Conservation (phyloP, 176 grass and related monocot species). For the Areca catechu region DNA sequence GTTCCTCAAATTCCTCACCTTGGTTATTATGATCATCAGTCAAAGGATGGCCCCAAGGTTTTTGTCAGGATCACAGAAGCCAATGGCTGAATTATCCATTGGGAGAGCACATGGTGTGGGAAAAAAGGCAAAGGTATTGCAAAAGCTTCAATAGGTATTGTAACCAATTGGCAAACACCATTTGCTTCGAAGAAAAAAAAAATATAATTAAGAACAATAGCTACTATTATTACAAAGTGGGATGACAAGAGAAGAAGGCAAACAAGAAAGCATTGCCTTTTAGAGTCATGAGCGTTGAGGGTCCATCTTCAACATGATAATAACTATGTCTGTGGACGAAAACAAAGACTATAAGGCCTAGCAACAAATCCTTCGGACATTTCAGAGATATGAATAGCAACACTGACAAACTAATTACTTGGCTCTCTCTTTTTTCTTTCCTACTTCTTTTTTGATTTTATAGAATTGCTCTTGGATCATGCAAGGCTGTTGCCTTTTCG, state of each 20-base stretch:
- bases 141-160: background rate
- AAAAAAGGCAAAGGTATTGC: too few relatives aligned
- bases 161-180: background rate
- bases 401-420: too few relatives aligned
- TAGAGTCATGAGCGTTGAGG: background rate
- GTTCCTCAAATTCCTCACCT: conserved; percentile 1
- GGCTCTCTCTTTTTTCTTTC: too few relatives aligned
- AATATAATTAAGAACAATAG: background rate
- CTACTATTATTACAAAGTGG: background rate
- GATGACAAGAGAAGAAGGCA: background rate
- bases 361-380: background rate
- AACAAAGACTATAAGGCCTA: background rate
- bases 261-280: background rate
- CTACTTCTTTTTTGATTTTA: too few relatives aligned
- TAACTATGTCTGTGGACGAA: background rate
- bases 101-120: background rate
- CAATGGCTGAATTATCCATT: conserved; percentile 8
- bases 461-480: too few relatives aligned
- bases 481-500: too few relatives aligned
- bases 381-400: too few relatives aligned
- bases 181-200: background rate
- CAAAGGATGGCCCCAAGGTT: background rate
- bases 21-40: background rate
- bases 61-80: background rate
- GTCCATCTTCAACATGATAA: background rate